Evolutionary conservation across 805 yeast species (phyloP), one percentile per base, ranked within the genome.

Genomic region (Wickerhamiella domercqiae): DNA sequence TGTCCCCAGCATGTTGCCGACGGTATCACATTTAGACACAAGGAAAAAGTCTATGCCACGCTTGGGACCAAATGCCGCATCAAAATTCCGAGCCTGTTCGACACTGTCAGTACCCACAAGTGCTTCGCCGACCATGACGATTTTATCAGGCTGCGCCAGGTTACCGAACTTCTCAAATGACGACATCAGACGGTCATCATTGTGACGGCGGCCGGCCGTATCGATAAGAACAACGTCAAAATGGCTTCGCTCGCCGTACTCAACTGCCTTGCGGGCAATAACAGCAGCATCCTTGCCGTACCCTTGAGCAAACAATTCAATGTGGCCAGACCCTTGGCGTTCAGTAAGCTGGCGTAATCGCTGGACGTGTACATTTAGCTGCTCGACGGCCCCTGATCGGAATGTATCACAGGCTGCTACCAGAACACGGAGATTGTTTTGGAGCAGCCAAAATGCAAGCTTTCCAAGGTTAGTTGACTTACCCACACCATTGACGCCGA

Each of bases 321-420:
- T 77, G 34, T 54, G 49, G 7, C 65, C 67, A 9, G 58, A 50
- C 2, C 69, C 64, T 14, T 63, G 56, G 3, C 68, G 56, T 34
- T 67, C 70, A 22, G 82, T 75, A 30, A 86, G 63, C 44, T 73
- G 73, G 37, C 75, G 71, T 44, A 87, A 63, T 51, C 90, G 81
- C 43, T 76, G 75, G 2, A 87, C 97, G 60, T 87, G 98, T 2
- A 86, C 94, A 47, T 90, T 74, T 43, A 87, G 65, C 60, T 87
- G 98, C 56, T 87, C 97, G n/a, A 87, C 96, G 1, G 98, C 98
- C 37, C 98, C 98, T 1, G 95, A 82, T 59, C 98, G 70, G 62
- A 87, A 87, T 0, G 98, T 90, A 61, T 87, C 98, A 61, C 97
- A 87, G 0, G 98, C 98, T 17, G 94, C 93, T 49, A 87, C 79